Base-by-base conservation (phyloP, 2,329 filamentous ascomycete genomes). In the Curvularia sp. region DNA sequence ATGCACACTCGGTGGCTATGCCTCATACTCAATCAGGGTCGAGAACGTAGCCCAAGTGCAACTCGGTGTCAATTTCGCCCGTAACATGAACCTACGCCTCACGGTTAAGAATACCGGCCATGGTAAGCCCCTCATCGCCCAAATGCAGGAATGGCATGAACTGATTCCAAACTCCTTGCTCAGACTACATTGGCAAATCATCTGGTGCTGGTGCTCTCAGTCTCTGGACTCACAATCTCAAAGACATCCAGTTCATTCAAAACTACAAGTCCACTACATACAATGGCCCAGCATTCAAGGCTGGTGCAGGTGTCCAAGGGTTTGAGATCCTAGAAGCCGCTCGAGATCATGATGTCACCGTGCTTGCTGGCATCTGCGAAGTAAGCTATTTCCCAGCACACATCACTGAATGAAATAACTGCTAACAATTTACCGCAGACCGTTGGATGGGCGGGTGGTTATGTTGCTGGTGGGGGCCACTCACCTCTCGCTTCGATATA, bases 401-500 rank as follows among this genome's bases (percentile, higher is more conserved):
- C 15, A 36, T 36, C 5, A 7, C 9, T 27, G n/a, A 13, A 43
- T 15, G 12, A 3, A 4, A 25, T 10, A 25, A 5, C 21, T 34
- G 32, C 21, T 57, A 18, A 51, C 21, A 7, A 12, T 49, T 2
- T 53, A 30, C 61, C 62, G 1, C 53, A 70, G 56, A 79, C 77
- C 27, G 61, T 76, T 0, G 76, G 52, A 55, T 43, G 38, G 34
- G 64, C 63, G 2, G 65, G 64, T 18, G 64, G 75, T 4, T 78
- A 69, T 55, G 66, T 71, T 15, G 67, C 68, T 12, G 83, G 81
- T 5, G 84, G 82, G 30, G 84, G 84, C 0, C 82, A 86, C 69
- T 81, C 79, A 10, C 82, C 82, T 3, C 65, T 86, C 28, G 78
- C 79, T 10, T 75, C 75, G 30, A 71, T 78, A 30, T 80, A 80